Conservation (phyloP, 1,139 yeast species). For the Candida tetrigidarum region DNA sequence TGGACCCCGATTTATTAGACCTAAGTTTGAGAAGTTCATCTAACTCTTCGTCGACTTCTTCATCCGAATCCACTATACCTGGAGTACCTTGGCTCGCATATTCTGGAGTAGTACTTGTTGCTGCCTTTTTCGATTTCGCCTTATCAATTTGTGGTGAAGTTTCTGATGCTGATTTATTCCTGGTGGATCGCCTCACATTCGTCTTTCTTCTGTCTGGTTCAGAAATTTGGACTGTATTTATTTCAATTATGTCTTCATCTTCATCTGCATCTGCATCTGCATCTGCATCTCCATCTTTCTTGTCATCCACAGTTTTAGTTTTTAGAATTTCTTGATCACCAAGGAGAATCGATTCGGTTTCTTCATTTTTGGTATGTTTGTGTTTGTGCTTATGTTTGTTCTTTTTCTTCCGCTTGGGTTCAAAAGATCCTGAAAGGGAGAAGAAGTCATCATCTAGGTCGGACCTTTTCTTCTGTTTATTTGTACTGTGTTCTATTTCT, state of each 20-base stretch:
- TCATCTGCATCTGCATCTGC: background rate
- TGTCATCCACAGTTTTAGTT: background rate
- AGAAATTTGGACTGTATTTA: background rate
- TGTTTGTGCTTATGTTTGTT: slow-evolving; percentile 18
- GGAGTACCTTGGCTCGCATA: slow-evolving; percentile 6
- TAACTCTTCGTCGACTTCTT: slow-evolving; percentile 13
- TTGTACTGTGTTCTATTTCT: background rate
- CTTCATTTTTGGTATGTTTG: slow-evolving; percentile 2
- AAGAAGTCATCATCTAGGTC: slow-evolving; percentile 35
- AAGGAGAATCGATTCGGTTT: background rate
- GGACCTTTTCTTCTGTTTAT: slow-evolving; percentile 10
- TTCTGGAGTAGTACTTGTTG: slow-evolving; percentile 8
- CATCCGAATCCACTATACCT: slow-evolving; percentile 12
- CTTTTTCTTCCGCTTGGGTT: slow-evolving; percentile 26
- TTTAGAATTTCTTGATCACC: background rate
- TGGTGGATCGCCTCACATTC: no score
- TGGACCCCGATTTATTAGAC: background rate
- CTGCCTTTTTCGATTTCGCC: slow-evolving; percentile 15
- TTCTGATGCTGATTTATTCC: slow-evolving; percentile 7
- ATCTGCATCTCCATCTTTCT: no score
- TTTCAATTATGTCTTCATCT: background rate
- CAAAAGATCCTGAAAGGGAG: slow-evolving; percentile 23
- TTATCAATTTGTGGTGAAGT: slow-evolving; percentile 20
- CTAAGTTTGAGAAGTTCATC: slow-evolving; percentile 10
- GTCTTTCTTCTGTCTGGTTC: background rate